Evolutionary conservation across 768 basidiomycete species (phyloP).

Genomic region (Rickenella mellea): DNA sequence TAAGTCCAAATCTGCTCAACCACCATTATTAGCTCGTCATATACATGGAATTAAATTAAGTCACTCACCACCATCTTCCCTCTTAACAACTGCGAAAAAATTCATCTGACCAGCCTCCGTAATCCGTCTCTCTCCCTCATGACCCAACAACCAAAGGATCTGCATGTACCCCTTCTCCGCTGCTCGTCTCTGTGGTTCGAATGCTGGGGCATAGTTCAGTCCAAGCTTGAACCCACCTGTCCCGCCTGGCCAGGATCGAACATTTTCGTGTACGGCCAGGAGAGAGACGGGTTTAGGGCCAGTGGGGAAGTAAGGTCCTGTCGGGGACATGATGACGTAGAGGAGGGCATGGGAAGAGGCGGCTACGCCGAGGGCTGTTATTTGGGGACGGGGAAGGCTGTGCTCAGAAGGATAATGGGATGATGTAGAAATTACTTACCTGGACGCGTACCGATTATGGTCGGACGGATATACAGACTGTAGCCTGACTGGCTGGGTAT

Average conservation of each 20-base stretch:
- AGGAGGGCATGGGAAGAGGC: constrained; percentile 76
- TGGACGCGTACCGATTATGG: constrained; percentile 42
- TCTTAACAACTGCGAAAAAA: constrained; percentile 38
- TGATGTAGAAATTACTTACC: constrained; percentile 16
- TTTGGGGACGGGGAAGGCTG: constrained; percentile 18
- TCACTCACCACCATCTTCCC: constrained; percentile 29
- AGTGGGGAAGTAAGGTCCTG: constrained; percentile 41
- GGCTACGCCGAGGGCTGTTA: constrained; percentile 45
- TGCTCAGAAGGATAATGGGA: background rate
- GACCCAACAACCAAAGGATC: constrained; percentile 45
- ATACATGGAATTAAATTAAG: background rate
- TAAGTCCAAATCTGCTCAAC: constrained; percentile 55
- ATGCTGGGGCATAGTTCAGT: constrained; percentile 28
- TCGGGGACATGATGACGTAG: constrained; percentile 73
- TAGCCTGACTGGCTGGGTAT: constrained; percentile 67
- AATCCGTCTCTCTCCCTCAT: constrained; percentile 24
- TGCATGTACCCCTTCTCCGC: constrained; percentile 43
- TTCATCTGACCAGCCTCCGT: constrained; percentile 47
- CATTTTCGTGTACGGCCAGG: constrained; percentile 35
- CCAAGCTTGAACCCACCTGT: constrained; percentile 49
- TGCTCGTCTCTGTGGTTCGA: constrained; percentile 38
- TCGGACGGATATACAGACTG: constrained; percentile 83
- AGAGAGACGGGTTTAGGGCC: constrained; percentile 42
- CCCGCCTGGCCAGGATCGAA: constrained; percentile 47
- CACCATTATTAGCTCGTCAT: background rate